phyloP scores from a whole-genome alignment of 1,139 yeast species.

The Saccharomyces hybrid region DNA sequence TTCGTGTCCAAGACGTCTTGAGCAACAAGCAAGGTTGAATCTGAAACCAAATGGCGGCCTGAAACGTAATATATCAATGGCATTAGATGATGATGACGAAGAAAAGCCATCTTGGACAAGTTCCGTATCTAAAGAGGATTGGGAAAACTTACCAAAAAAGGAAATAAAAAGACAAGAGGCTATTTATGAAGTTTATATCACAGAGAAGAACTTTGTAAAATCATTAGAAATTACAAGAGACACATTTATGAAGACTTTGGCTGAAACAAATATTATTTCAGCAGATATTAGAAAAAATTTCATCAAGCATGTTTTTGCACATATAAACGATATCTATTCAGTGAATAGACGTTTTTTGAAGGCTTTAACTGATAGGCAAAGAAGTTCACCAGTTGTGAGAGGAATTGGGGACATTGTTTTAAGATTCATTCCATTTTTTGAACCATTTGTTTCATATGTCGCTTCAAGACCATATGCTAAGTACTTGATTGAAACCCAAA shows the following conservation, averaged over 20 bases:
- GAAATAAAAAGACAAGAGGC: constrained; percentile 94
- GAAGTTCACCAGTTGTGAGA: constrained; percentile 75
- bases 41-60: constrained; percentile 86
- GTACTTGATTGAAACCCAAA: constrained; percentile 92
- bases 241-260: constrained; percentile 85
- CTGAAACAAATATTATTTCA: constrained; percentile 81
- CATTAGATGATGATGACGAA: constrained; percentile 70
- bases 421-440: constrained; percentile 78
- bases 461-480: constrained; percentile 96
- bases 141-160: constrained; percentile 71
- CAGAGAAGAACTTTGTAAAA: constrained; percentile 92
- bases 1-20: constrained; percentile 94
- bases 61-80: constrained; percentile 71
- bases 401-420: constrained; percentile 82
- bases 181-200: constrained; percentile 86
- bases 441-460: constrained; percentile 86
- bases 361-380: constrained; percentile 83
- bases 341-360: constrained; percentile 83
- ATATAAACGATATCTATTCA: constrained; percentile 78
- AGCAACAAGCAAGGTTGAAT: constrained; percentile 89
- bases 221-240: constrained; percentile 90
- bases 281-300: constrained; percentile 85
- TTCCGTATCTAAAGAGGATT: constrained; percentile 74
- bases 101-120: constrained; percentile 91
- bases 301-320: constrained; percentile 85